These are phyloP conservation scores for Stagonosporopsis rhizophila DNA, from an alignment of 2,329 filamentous ascomycete species.

Conservation along the genomic window DNA sequence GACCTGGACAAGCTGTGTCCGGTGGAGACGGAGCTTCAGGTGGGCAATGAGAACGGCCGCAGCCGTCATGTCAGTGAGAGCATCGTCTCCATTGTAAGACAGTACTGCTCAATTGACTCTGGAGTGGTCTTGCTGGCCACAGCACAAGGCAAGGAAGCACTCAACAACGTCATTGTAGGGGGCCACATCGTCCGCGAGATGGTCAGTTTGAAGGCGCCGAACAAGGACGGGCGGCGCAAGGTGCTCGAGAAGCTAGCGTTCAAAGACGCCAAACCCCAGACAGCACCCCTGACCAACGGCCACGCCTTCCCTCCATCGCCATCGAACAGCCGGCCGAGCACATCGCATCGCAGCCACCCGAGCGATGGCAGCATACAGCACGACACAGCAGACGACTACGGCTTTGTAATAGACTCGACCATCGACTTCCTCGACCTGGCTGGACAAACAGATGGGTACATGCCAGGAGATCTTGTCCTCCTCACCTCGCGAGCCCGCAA, in stretches of 20 bases:
- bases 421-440: slow-evolving; percentile 93
- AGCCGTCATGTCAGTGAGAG: slow-evolving; percentile 93
- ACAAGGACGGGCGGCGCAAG: slow-evolving; percentile 85
- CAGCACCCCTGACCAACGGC: slow-evolving; percentile 31
- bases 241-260: slow-evolving; percentile 81
- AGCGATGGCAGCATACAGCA: slow-evolving; percentile 44
- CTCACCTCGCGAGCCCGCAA: slow-evolving; percentile 87
- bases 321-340: slow-evolving; percentile 55
- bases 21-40: slow-evolving; percentile 90
- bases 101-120: slow-evolving; percentile 81
- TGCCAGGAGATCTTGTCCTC: slow-evolving; percentile 90
- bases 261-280: slow-evolving; percentile 44
- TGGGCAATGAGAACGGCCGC: slow-evolving; percentile 89
- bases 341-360: slow-evolving; percentile 53
- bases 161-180: slow-evolving; percentile 89
- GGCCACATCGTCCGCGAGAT: slow-evolving; percentile 94
- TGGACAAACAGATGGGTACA: slow-evolving; percentile 94
- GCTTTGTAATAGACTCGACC: slow-evolving; percentile 75
- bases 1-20: slow-evolving; percentile 94
- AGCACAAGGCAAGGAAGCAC: slow-evolving; percentile 87
- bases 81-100: slow-evolving; percentile 79
- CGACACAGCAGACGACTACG: slow-evolving; percentile 53
- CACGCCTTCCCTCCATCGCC: slow-evolving; percentile 54
- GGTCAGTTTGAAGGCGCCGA: slow-evolving; percentile 84
- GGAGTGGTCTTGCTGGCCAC: slow-evolving; percentile 88